Base-by-base conservation (phyloP, 768 basidiomycete genomes). In the Macrolepiota dolichaula region DNA sequence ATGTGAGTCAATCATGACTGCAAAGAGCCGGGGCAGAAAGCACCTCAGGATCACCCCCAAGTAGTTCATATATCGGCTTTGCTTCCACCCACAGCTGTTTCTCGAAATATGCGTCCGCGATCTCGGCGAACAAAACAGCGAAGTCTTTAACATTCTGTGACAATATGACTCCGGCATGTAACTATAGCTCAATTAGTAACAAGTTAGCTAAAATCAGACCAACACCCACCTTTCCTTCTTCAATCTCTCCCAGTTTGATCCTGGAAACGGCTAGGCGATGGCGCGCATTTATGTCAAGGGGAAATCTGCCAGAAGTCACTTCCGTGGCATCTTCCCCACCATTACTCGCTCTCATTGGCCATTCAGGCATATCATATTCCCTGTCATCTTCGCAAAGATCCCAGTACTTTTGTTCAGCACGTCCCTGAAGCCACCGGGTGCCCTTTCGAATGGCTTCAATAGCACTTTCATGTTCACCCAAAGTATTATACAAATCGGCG, bases 351-450 rank as follows among this genome's bases (percentile, higher is more conserved):
- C 65, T 67, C 19, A 64, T 66, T 52, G 29, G 67, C 67, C 65
- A 72, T 61, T 69, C 71, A 49, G 74, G 71, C 19, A 81, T 67
- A 68, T 94, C 92, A 68, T 84, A 99, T 73, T 99, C 96, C 52
- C 95, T 79, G 69, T 99, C 96, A 69, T 99, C 96, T 32, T 82
- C 83, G 57, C 86, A 83, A 22, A 81, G 71, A 64, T 94, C 91
- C 94, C 95, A 98, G 60, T 88, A 86, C 57, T 77, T 79, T 69
- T 90, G 88, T 50, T 82, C 76, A 35, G 74, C 76, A 35, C 96
- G 77, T 0, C 93, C 92, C 71, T 98, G 93, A n/a, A 98, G 72
- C 96, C 96, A 98, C 57, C 96, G 76, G 54, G 84, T 88, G 0
- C 95, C 96, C 55, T 77, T 79, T 51, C 89, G 81, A 54, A 96